These are phyloP conservation scores for Hibiscus mutabilis DNA, from an alignment of 345 rosid species.

Conservation along the genomic window DNA sequence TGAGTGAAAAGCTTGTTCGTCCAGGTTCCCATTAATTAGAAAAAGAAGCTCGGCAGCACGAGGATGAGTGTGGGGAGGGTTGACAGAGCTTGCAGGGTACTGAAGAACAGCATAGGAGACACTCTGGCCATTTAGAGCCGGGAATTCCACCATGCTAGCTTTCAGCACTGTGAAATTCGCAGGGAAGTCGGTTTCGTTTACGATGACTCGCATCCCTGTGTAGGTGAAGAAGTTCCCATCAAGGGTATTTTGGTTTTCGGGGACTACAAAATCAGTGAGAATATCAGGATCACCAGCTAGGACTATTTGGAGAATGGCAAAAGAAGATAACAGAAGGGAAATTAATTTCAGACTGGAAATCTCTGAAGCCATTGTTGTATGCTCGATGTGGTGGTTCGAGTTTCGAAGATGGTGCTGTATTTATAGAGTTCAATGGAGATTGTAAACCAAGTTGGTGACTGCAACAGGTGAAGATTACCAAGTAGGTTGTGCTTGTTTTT, in stretches of 20 bases:
- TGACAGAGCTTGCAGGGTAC: not conserved
- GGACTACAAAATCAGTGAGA: constrained; percentile 27
- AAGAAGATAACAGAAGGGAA: constrained; percentile 15
- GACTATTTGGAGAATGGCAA: constrained; percentile 6
- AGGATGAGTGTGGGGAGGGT: not conserved
- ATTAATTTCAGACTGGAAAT: constrained; percentile 4
- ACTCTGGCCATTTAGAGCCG: not conserved
- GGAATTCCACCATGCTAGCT: not conserved
- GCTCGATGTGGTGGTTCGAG: not conserved
- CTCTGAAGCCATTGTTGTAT: not conserved
- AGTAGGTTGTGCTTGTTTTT: not conserved
- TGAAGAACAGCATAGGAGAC: not conserved
- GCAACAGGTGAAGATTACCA: constrained; percentile 1
- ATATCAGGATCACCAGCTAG: constrained; percentile 34
- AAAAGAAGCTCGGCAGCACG: not conserved
- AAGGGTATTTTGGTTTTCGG: not conserved
- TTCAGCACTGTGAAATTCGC: not conserved
- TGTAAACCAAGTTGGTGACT: not conserved
- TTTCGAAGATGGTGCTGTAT: not conserved
- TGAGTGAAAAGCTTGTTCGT: not conserved
- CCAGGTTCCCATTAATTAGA: not conserved
- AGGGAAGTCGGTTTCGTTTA: not conserved
- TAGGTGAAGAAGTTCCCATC: constrained; percentile 9
- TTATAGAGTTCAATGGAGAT: not conserved
- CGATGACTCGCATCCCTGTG: not conserved